Evolutionary conservation across 768 basidiomycete genomes (phyloP).

Genomic region (Psilocybe subaeruginosa): DNA sequence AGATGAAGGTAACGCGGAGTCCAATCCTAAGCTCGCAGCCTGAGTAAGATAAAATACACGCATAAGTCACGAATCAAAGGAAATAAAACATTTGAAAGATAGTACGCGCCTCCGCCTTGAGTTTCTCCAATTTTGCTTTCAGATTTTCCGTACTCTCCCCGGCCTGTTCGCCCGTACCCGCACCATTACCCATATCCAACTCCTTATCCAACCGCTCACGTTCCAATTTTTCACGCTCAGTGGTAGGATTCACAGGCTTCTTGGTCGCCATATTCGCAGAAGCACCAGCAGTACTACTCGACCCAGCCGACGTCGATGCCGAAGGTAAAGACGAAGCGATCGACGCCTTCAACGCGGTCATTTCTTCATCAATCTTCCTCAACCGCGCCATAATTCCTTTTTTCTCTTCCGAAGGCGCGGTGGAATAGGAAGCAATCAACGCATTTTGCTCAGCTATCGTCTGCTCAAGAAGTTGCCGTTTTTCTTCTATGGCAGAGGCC

Average conservation of each 20-base stretch:
- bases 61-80: no score
- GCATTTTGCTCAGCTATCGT: constrained; percentile 90
- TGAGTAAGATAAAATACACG: constrained; percentile 25
- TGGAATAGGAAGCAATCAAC: constrained; percentile 70
- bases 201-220: constrained; percentile 80
- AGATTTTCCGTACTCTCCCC: constrained; percentile 66
- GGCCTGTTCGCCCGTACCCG: constrained; percentile 24
- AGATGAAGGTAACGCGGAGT: constrained; percentile 45
- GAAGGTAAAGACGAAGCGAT: constrained; percentile 29
- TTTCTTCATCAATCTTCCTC: constrained; percentile 78
- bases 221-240: constrained; percentile 58
- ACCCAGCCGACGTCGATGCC: constrained; percentile 15
- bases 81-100: background rate
- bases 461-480: constrained; percentile 76
- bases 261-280: constrained; percentile 23
- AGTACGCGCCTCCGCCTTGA: constrained; percentile 74
- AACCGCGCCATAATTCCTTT: constrained; percentile 77
- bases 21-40: constrained; percentile 78
- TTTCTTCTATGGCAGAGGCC: constrained; percentile 63
- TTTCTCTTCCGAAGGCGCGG: constrained; percentile 72
- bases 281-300: constrained; percentile 21
- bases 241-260: constrained; percentile 23
- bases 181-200: constrained; percentile 66
- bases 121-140: constrained; percentile 72
- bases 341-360: constrained; percentile 48